Evolutionary conservation across 1,284 basidiomycete genomes (phyloP), one percentile per base, ranked within the genome.

Genomic region (Fomitopsis pinicola): DNA sequence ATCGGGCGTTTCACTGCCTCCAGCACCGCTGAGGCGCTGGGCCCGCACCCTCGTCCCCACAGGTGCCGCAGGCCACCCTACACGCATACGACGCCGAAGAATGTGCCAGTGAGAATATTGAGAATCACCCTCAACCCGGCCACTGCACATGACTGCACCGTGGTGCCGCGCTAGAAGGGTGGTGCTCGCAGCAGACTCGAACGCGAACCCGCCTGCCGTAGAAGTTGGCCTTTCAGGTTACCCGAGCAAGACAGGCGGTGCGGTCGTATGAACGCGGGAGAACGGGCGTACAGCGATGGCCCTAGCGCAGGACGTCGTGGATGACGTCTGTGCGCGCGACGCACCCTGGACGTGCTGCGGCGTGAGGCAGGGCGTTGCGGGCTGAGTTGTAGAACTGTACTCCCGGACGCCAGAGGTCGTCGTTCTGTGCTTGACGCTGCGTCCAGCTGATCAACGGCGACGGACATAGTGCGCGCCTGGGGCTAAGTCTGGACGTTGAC

Each of bases 131-230:
- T 42, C 52, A 44, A 52, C 58, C 52, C 58, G 19, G 40, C 17
- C 52, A 22, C 58, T 10, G 50, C 58, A 59, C 38, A 38, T 59
- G 58, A 59, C 58, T 42, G 50, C 58, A 59, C 42, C 50, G 58
- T 59, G 58, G 58, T n/a, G 15, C 28, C 26, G 52, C 35, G 14
- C n/a, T 10, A 53, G 40, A 48, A n/a, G 33, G 8, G 40, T 8
- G 42, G 38, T 19, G 30, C 36, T 12, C 12, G 45, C 19, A 22
- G 48, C 28, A 22, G 14, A 12, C 30, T 28, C 45, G 9, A 42
- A 42, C 5, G 42, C 42, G 28, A 50, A 33, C 30, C 28, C 15
- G 10, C 28, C 30, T 30, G 48, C 48, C 48, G 15, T 5, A 30
- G 28, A 22, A 15, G 28, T 30, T 50, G 28, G 15, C 46, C 26